These are phyloP conservation scores for Aspergillus bertholletiae DNA, from an alignment of 495 filamentous ascomycete genomes.

Conservation along the genomic window DNA sequence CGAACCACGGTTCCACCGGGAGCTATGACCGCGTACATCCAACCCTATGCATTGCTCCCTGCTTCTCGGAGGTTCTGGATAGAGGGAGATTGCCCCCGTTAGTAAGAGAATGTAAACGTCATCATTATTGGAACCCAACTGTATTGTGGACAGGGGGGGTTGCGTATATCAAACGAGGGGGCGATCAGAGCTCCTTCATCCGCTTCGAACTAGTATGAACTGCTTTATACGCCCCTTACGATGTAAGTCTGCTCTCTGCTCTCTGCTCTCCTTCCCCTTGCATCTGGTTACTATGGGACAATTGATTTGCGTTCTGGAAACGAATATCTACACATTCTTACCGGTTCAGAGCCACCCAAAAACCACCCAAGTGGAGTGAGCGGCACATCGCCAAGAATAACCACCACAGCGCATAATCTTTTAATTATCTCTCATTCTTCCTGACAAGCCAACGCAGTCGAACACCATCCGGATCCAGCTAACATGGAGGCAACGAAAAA, in stretches of 20 bases:
- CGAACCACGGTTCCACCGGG: background rate
- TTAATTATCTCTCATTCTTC: too few species aligned
- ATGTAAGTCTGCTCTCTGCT: background rate
- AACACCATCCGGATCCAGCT: background rate
- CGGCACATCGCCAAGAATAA: too few species aligned
- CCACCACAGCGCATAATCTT: too few species aligned
- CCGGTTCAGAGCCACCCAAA: background rate
- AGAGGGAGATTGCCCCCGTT: background rate
- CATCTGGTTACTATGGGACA: too few species aligned
- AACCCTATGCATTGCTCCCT: background rate
- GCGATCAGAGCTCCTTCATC: background rate
- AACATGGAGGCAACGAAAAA: background rate
- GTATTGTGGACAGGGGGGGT: background rate
- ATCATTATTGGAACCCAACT: background rate
- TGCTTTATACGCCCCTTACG: background rate
- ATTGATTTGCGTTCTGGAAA: background rate
- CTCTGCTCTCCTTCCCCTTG: background rate
- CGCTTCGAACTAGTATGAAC: background rate
- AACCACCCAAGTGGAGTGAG: background rate
- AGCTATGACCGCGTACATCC: background rate
- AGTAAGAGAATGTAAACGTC: background rate
- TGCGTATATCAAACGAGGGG: background rate
- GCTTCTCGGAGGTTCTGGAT: background rate
- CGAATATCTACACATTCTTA: background rate
- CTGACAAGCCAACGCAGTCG: background rate